Evolutionary conservation across 2,329 filamentous ascomycete species (phyloP).

Genomic region (Graphilbum sp.): DNA sequence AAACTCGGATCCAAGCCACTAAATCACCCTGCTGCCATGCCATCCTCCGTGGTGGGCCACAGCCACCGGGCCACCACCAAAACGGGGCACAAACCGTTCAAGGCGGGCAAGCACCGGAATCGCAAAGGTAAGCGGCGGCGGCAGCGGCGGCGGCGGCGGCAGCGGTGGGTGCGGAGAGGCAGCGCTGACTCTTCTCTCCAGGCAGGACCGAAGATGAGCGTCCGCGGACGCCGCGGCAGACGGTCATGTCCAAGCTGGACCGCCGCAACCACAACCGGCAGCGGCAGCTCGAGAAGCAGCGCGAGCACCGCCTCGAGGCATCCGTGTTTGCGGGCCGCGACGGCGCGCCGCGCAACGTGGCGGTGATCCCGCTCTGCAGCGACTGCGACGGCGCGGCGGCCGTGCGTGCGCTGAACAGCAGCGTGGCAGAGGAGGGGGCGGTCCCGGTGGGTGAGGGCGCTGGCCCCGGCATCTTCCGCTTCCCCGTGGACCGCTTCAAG

Average conservation of each 20-base stretch:
- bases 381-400: conserved; percentile 53
- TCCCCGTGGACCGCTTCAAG: conserved; percentile 79
- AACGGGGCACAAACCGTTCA: conserved; percentile 74
- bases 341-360: conserved; percentile 75
- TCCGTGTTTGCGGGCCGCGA: conserved; percentile 76
- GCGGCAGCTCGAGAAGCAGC: conserved; percentile 66
- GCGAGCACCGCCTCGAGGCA: conserved; percentile 62
- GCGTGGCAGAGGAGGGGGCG: conserved; percentile 33
- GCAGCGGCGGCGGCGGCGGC: background rate
- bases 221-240: conserved; percentile 83
- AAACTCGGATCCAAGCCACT: no score
- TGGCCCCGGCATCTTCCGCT: conserved; percentile 31
- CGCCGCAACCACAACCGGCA: conserved; percentile 91
- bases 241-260: conserved; percentile 94
- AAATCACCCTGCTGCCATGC: background rate
- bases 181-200: conserved; percentile 17
- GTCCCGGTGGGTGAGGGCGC: background rate
- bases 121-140: conserved; percentile 7
- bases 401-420: conserved; percentile 55
- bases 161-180: background rate
- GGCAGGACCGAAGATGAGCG: conserved; percentile 65
- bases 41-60: conserved; percentile 26
- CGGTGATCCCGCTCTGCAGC: conserved; percentile 67
- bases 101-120: conserved; percentile 61
- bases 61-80: conserved; percentile 92